Conservation (phyloP, 2,329 filamentous ascomycete genomes). For the Colletotrichum limetticola region DNA sequence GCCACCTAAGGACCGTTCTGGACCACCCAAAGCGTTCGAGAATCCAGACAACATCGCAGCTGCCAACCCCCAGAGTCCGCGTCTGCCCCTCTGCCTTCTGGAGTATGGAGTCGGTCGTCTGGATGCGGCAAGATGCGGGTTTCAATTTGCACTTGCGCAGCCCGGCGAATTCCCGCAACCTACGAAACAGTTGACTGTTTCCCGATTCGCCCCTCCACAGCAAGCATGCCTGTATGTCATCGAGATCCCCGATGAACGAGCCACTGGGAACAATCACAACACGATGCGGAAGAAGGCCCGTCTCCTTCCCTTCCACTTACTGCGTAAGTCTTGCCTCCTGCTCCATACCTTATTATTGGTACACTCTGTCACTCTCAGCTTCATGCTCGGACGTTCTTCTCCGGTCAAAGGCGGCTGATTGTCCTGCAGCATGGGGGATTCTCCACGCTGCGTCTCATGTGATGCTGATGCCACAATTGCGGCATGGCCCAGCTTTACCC, state of each 20-base stretch:
- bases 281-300: background rate
- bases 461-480: slow-evolving; percentile 15
- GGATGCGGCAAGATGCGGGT: slow-evolving; percentile 32
- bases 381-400: slow-evolving; percentile 26
- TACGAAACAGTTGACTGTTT: slow-evolving; percentile 26
- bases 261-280: background rate
- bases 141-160: slow-evolving; percentile 26
- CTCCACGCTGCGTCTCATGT: slow-evolving; percentile 22
- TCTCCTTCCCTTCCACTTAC: background rate
- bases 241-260: slow-evolving; percentile 29
- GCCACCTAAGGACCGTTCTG: slow-evolving; percentile 22
- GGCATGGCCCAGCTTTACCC: background rate
- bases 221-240: slow-evolving; percentile 25
- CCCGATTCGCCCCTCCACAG: slow-evolving; percentile 26
- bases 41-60: slow-evolving; percentile 14
- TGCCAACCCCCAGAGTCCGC: slow-evolving; percentile 9
- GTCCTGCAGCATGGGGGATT: background rate
- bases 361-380: background rate
- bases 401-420: slow-evolving; percentile 17
- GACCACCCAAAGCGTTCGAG: slow-evolving; percentile 24
- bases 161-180: slow-evolving; percentile 26
- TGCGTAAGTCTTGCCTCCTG: too few relatives aligned
- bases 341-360: background rate
- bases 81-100: slow-evolving; percentile 9
- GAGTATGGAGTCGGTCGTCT: background rate